Conservation (phyloP, 2,329 filamentous ascomycete species). For the Fusarium coffeatum region DNA sequence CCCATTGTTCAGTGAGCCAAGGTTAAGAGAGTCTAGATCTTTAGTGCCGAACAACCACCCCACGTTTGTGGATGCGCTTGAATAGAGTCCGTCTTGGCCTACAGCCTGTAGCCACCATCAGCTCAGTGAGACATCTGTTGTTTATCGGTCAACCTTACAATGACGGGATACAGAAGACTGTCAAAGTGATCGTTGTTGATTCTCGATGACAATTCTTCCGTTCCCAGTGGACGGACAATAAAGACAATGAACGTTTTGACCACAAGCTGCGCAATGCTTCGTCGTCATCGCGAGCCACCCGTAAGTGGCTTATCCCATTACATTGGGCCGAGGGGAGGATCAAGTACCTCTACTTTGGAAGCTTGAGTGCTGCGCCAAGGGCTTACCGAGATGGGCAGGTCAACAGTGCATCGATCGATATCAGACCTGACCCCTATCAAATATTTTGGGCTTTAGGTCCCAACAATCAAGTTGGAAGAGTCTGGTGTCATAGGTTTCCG, state of each 20-base stretch:
- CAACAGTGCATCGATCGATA: slow-evolving; percentile 10
- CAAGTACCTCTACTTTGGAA: slow-evolving; percentile 26
- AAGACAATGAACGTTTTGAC: neutral
- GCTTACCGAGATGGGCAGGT: slow-evolving; percentile 40
- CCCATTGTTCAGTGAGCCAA: neutral
- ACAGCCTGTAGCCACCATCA: slow-evolving; percentile 29
- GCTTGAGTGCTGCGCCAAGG: slow-evolving; percentile 7
- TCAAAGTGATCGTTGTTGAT: neutral
- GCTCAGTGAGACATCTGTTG: slow-evolving; percentile 12
- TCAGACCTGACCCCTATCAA: slow-evolving; percentile 22
- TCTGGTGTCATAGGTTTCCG: slow-evolving; percentile 6
- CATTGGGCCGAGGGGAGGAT: slow-evolving; percentile 8
- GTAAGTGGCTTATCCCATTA: slow-evolving; percentile 30
- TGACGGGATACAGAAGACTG: neutral
- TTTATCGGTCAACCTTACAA: slow-evolving; percentile 19
- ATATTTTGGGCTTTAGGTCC: slow-evolving; percentile 5
- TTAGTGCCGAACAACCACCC: slow-evolving; percentile 17
- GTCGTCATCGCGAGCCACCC: slow-evolving; percentile 34
- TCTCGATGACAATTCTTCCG: neutral
- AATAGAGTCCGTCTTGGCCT: slow-evolving; percentile 31
- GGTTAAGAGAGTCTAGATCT: slow-evolving; percentile 23
- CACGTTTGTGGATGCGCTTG: slow-evolving; percentile 29
- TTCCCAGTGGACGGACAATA: slow-evolving; percentile 2
- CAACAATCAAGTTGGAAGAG: neutral
- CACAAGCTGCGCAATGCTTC: slow-evolving; percentile 28